phyloP scores from a whole-genome alignment of 306 rosid genomes.

The Sicyos edulis region DNA sequence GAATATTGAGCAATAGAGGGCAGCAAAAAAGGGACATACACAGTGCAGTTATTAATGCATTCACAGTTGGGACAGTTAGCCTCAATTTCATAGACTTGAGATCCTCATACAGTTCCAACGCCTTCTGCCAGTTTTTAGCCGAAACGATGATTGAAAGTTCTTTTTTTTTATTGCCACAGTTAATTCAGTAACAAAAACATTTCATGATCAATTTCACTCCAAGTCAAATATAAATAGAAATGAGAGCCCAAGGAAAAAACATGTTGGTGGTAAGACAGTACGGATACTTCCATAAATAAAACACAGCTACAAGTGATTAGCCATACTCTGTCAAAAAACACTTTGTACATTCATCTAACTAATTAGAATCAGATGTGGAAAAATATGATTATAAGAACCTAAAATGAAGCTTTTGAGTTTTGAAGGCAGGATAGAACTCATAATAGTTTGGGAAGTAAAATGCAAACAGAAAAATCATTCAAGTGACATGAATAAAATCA shows the following conservation, averaged over 20 bases:
- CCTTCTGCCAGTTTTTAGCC: constrained; percentile 87
- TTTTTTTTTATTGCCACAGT: constrained; percentile 22
- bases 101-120: constrained; percentile 66
- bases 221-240: neutral
- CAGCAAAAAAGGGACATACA: constrained; percentile 45
- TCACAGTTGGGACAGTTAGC: constrained; percentile 68
- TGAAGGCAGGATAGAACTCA: neutral
- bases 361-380: constrained; percentile 6
- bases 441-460: neutral
- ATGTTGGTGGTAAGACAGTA: neutral
- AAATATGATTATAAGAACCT: neutral
- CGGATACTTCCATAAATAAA: neutral
- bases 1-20: constrained; percentile 10
- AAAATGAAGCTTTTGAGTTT: constrained; percentile 3
- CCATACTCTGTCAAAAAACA: neutral
- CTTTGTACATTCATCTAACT: neutral
- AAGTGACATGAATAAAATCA: constrained; percentile 2
- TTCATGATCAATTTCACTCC: neutral
- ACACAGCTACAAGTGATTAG: neutral
- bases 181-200: constrained; percentile 23
- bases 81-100: constrained; percentile 57
- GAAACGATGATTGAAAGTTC: constrained; percentile 37
- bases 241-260: neutral
- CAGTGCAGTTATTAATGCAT: constrained; percentile 88
- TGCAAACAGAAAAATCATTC: neutral